phyloP scores from a whole-genome alignment of 2,329 filamentous ascomycete species.

The Trichoderma guizhouense region DNA sequence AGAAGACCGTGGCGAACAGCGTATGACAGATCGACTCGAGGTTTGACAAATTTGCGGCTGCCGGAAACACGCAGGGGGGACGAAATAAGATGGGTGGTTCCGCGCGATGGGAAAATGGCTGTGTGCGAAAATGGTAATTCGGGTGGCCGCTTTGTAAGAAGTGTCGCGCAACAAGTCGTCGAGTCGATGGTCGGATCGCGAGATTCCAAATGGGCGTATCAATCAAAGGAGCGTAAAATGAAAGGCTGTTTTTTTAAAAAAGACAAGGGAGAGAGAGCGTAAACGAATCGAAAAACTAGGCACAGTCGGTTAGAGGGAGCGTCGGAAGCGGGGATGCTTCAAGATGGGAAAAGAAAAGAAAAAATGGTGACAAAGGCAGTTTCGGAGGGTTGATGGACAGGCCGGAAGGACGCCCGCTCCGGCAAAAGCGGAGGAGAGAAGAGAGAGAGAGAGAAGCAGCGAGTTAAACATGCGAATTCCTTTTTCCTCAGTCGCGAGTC shows the following conservation, averaged over 20 bases:
- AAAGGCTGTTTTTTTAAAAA: background rate
- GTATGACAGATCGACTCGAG: constrained; percentile 15
- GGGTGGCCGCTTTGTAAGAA: constrained; percentile 13
- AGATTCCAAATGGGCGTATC: background rate
- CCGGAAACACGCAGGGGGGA: constrained; percentile 3
- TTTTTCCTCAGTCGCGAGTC: constrained; percentile 1
- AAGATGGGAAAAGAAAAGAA: background rate
- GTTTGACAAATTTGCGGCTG: constrained; percentile 4
- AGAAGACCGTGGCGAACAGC: background rate
- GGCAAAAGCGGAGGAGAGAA: constrained; percentile 13
- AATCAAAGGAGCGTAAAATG: constrained; percentile 10
- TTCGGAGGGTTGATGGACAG: constrained; percentile 2
- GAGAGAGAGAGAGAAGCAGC: background rate
- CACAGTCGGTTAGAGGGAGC: constrained; percentile 2
- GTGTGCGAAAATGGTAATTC: background rate
- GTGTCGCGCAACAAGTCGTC: constrained; percentile 14
- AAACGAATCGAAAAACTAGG: constrained; percentile 2
- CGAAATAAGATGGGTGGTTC: background rate
- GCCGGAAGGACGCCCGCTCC: constrained; percentile 12
- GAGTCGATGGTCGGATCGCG: background rate
- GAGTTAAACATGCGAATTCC: background rate
- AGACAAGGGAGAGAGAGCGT: constrained; percentile 6
- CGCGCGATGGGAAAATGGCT: background rate
- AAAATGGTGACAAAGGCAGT: background rate
- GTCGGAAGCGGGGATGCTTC: constrained; percentile 15